Percentiles rank a stretch among this genome's conserved stretches.
Conservation (phyloP, 73 alveolate genomes). For the Blepharisma japonicum region DNA sequence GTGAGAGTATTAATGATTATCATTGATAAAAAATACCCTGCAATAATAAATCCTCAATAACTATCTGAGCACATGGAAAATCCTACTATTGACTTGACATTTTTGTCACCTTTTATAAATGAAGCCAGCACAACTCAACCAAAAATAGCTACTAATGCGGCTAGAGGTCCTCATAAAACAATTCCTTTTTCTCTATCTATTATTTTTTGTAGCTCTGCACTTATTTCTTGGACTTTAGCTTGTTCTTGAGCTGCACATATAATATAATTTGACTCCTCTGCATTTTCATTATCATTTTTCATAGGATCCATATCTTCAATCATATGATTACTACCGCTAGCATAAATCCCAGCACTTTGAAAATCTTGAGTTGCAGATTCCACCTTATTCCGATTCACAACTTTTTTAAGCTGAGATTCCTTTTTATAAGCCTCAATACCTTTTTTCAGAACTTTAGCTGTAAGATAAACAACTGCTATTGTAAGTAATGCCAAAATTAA, state of each 20-base stretch:
- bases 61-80: not conserved
- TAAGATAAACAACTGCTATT: not conserved
- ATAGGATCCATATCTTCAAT: not conserved
- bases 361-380: not conserved
- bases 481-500: not conserved
- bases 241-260: not conserved
- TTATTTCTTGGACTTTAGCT: not conserved
- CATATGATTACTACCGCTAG: not conserved
- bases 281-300: not conserved
- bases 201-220: not conserved
- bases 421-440: not conserved
- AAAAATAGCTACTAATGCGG: not conserved
- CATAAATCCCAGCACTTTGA: not conserved
- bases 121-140: not conserved
- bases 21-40: constrained; percentile 15
- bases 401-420: not conserved
- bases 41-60: not conserved
- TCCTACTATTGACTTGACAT: not conserved
- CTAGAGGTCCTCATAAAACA: not conserved
- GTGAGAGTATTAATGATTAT: not conserved
- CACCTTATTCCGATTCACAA: not conserved
- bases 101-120: not conserved
- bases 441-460: not conserved
- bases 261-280: not conserved
- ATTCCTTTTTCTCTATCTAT: not conserved